These are phyloP conservation scores for Trichophyton verrucosum DNA, from an alignment of 2,329 filamentous ascomycete genomes.

Conservation along the genomic window DNA sequence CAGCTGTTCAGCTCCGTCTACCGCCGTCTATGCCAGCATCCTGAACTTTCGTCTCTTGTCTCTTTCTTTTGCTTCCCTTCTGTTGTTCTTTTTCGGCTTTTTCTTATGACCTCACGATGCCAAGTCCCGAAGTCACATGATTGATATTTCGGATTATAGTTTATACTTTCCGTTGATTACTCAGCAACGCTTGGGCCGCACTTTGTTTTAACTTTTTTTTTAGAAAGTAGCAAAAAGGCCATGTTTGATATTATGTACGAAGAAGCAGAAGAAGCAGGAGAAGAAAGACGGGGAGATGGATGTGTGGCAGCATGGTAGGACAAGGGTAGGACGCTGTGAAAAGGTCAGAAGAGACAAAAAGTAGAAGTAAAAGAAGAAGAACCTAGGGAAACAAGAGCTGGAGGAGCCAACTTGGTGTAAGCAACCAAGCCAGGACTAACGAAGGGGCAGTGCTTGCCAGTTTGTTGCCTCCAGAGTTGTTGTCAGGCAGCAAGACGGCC, in stretches of 20 bases:
- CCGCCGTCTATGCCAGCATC: background rate
- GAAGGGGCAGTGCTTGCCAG: background rate
- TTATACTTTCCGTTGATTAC: background rate
- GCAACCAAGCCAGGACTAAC: background rate
- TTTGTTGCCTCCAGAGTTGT: background rate
- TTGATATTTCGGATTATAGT: background rate
- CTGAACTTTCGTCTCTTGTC: background rate
- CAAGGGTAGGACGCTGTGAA: too few relatives aligned
- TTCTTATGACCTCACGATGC: too few relatives aligned
- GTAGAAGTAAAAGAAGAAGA: too few relatives aligned
- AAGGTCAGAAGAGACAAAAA: too few relatives aligned
- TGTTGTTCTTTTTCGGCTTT: background rate
- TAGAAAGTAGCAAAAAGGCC: too few relatives aligned
- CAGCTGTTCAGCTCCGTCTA: background rate
- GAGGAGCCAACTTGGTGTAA: background rate
- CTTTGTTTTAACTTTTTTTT: background rate
- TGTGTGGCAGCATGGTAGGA: too few relatives aligned
- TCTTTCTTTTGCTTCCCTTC: background rate
- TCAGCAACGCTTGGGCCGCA: background rate
- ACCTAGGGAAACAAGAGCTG: background rate
- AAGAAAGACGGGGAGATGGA: too few relatives aligned
- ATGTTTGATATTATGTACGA: too few relatives aligned
- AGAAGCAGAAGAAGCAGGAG: too few relatives aligned
- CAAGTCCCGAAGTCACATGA: background rate
- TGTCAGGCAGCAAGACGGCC: background rate